Evolutionary conservation across 495 filamentous ascomycete species (phyloP).

Genomic region (Neurospora sp.): DNA sequence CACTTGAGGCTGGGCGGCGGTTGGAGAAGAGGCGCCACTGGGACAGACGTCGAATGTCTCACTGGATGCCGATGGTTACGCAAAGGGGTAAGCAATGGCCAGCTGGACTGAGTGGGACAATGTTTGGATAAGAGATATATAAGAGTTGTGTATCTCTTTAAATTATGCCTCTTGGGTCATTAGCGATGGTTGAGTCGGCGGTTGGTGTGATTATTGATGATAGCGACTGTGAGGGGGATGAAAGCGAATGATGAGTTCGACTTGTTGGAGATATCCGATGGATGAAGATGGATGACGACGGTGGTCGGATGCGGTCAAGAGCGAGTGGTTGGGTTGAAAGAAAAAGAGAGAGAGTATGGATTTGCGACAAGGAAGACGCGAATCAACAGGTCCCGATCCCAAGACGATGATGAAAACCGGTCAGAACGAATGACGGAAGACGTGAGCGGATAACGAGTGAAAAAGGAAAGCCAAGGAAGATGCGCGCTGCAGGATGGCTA

Average conservation of each 20-base stretch:
- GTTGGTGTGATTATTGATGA: background rate
- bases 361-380: background rate
- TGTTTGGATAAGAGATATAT: background rate
- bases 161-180: background rate
- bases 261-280: background rate
- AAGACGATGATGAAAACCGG: background rate
- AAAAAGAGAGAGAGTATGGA: background rate
- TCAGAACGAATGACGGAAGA: background rate
- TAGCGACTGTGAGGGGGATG: background rate
- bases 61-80: background rate
- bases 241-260: background rate
- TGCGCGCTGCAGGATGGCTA: background rate
- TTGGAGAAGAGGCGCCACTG: background rate
- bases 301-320: background rate
- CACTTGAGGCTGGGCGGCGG: background rate
- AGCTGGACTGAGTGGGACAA: background rate
- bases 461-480: background rate
- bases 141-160: background rate
- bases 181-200: background rate
- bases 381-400: background rate
- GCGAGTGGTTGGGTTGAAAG: background rate
- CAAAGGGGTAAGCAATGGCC: background rate
- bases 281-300: background rate
- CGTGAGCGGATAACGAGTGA: background rate
- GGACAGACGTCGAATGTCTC: background rate